Base-by-base conservation (phyloP, 495 filamentous ascomycete species). In the Hypoxylon perforatum region DNA sequence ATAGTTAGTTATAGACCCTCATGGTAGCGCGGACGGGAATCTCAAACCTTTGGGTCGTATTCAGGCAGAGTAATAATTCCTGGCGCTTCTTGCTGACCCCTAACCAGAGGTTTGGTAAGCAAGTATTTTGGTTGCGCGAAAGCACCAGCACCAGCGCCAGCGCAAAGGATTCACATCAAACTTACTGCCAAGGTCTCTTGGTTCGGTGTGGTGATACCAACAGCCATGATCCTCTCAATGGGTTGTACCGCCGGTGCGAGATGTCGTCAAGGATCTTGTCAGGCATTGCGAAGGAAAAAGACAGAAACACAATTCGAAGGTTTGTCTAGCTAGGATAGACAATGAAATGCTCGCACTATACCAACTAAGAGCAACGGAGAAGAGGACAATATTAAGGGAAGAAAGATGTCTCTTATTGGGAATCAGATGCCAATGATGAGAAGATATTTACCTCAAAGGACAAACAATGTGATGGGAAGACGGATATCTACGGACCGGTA, bases 161-260 rank as follows among this genome's bases (percentile, higher is more conserved):
- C 30, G 8, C 30, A 33, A 10, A 1, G 8, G 30, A 33, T 10
- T 33, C 30, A 10, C 50, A 18, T 60, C 15, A 51, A 11, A 86
- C 93, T 87, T 81, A 97, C 95, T 97, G 95, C 95, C 95, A 99
- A 69, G 95, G 95, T 58, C 95, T 85, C 85, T 97, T 97, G 60
- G 92, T 97, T 53, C 95, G 83, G 76, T 99, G 95, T 39, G 95
- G 95, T 8, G 95, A 97, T 14, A 98, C 95, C 12, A 99, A 82
- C 53, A 99, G 82, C 88, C 92, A 95, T 30, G 90, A 93, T 23
- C 92, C 93, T 39, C 90, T 88, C 46, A 99, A 80, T 25, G 93
- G 93, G 75, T 99, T 99, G 77, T 89, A 98, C 67, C 95, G 89
- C 65, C 96, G 84, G 75, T 99, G 95, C 28, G 95, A 97, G 71